Conservation (phyloP, 176 grass and related monocot genomes). For the Ensete glaucum region DNA sequence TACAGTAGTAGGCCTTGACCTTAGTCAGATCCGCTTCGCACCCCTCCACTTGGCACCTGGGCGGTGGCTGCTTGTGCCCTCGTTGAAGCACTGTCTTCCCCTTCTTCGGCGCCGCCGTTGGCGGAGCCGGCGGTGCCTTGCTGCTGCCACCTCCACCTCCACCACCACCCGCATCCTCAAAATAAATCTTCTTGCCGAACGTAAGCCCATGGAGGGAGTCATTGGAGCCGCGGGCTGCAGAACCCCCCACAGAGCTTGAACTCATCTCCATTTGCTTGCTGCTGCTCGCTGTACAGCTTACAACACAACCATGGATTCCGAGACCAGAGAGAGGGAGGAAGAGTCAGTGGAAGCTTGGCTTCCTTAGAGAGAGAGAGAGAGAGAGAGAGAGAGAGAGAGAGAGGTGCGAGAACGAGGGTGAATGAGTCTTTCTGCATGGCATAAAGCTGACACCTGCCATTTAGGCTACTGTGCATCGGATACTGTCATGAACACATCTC, state of each 20-base stretch:
- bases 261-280: neutral
- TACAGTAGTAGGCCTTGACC: slow-evolving; percentile 12
- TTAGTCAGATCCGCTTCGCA: slow-evolving; percentile 10
- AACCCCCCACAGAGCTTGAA: neutral
- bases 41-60: slow-evolving; percentile 17
- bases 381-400: neutral
- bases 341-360: neutral
- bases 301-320: neutral
- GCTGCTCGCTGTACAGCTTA: neutral
- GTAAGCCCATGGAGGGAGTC: slow-evolving; percentile 8
- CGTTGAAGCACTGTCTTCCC: neutral
- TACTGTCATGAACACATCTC: neutral
- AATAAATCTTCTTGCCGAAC: slow-evolving; percentile 17
- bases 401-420: neutral
- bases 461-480: neutral
- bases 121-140: neutral
- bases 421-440: neutral
- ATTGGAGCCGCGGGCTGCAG: neutral
- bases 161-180: slow-evolving; percentile 9
- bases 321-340: neutral
- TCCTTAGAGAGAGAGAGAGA: neutral
- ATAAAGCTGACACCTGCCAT: slow-evolving; percentile 19
- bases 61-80: neutral
- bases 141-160: neutral
- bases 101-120: neutral